These are phyloP conservation scores for Tothia fuscella DNA, from an alignment of 2,329 filamentous ascomycete genomes.

Conservation along the genomic window DNA sequence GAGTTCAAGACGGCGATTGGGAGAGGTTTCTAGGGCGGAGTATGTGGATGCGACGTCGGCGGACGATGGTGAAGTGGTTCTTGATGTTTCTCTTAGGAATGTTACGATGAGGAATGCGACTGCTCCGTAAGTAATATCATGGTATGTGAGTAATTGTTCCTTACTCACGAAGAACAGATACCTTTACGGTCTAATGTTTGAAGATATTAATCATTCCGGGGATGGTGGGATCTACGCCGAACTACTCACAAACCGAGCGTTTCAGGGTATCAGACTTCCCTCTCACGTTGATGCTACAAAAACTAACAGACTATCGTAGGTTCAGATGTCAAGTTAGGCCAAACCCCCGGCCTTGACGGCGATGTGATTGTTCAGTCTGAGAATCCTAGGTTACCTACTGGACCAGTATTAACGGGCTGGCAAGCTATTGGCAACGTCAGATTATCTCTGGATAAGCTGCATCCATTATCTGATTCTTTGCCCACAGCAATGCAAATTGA, in stretches of 20 bases:
- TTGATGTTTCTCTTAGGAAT: conserved; percentile 1
- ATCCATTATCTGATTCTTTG: conserved; percentile 34
- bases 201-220: conserved; percentile 56
- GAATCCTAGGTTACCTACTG: conserved; percentile 20
- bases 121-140: conserved; percentile 6
- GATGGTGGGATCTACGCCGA: conserved; percentile 65
- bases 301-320: conserved; percentile 11
- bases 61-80: too few relatives aligned
- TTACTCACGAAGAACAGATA: not conserved
- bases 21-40: too few relatives aligned
- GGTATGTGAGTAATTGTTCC: too few relatives aligned
- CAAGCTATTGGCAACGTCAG: conserved; percentile 22
- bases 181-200: conserved; percentile 11
- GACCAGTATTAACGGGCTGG: conserved; percentile 18
- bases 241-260: conserved; percentile 57
- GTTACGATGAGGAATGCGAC: conserved; percentile 2
- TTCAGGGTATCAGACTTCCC: conserved; percentile 37
- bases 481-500: conserved; percentile 32
- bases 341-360: conserved; percentile 16
- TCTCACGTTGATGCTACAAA: conserved; percentile 18
- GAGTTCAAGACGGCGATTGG: too few relatives aligned
- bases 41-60: too few relatives aligned
- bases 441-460: conserved; percentile 27
- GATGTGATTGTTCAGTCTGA: conserved; percentile 17
- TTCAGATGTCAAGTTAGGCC: conserved; percentile 14